These are phyloP conservation scores for Chlamydomonas applanata DNA, from an alignment of 139 green algal genomes.

Conservation along the genomic window DNA sequence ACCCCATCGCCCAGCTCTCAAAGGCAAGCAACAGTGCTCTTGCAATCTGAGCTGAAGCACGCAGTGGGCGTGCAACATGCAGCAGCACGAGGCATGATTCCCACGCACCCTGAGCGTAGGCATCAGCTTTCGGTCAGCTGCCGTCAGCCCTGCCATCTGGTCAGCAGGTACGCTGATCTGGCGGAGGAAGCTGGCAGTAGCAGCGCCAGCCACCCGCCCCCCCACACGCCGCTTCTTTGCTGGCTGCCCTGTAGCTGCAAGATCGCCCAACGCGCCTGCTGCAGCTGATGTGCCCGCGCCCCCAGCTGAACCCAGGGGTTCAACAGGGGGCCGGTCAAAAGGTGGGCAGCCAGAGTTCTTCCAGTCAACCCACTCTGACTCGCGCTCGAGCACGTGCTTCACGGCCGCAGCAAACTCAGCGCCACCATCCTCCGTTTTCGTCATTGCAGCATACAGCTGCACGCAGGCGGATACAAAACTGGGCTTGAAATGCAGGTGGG, in stretches of 20 bases:
- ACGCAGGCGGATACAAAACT: no score
- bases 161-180: slow-evolving; percentile 1
- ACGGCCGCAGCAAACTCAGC: slow-evolving; percentile 26
- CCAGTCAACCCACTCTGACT: slow-evolving; percentile 28
- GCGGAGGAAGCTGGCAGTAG: not conserved
- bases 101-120: not conserved
- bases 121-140: slow-evolving; percentile 6
- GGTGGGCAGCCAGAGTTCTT: not conserved
- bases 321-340: not conserved
- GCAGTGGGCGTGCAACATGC: slow-evolving; percentile 5
- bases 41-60: no score
- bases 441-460: slow-evolving; percentile 28
- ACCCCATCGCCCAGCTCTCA: no score
- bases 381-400: slow-evolving; percentile 18
- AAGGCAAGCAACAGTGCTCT: no score
- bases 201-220: not conserved
- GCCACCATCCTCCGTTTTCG: slow-evolving; percentile 19
- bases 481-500: no score
- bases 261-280: not conserved
- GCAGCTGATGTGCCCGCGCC: not conserved
- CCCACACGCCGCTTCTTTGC: not conserved
- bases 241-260: not conserved
- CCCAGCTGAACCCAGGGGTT: not conserved
- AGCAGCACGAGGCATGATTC: not conserved
- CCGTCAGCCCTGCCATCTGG: slow-evolving; percentile 22